Base-by-base conservation (phyloP, 2,329 filamentous ascomycete genomes). In the Rutstroemia sp. region DNA sequence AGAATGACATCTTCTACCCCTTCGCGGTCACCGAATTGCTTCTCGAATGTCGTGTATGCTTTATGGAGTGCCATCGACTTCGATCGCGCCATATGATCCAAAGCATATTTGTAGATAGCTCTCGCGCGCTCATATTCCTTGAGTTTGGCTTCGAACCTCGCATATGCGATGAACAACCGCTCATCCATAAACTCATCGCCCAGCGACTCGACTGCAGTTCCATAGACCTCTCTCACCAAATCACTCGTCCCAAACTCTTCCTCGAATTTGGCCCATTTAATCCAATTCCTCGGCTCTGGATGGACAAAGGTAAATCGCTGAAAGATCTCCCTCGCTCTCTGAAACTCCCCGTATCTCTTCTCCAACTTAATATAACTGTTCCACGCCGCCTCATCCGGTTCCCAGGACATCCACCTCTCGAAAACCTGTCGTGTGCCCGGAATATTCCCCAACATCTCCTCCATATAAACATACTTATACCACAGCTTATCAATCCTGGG, bases 381-480 rank as follows among this genome's bases (percentile, higher is more conserved):
- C 94, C 94, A 99, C 0, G 92, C 94, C 45, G 88, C 86, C 79
- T 97, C 92, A 64, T 96, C 91, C 0, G 94, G 94, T 70, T 96
- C 90, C 94, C 94, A 99, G 60, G 88, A 86, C 87, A 99, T 92
- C 94, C 94, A 99, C 47, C 94, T 81, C 74, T 99, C 94, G 70
- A 97, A 99, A 0, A 97, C 89, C 65, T 96, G 89, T 57, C 94
- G 79, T 2, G 91, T 95, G 38, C 92, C 94, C 3, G 92, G 84
- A 49, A 99, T 86, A 67, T 99, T 96, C 6, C 91, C 91, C 54
- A 99, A 80, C 74, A 92, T 97, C 79, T 99, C 94, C 75, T 97
- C 92, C 87, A 96, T 95, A 71, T 95, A 96, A 25, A 95, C 90
- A 76, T 96, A 99, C 72, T 97, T 97, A 77, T 96, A 99, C 94